Evolutionary conservation across 805 yeast genomes (phyloP).

Genomic region (Candida sanyiensis): DNA sequence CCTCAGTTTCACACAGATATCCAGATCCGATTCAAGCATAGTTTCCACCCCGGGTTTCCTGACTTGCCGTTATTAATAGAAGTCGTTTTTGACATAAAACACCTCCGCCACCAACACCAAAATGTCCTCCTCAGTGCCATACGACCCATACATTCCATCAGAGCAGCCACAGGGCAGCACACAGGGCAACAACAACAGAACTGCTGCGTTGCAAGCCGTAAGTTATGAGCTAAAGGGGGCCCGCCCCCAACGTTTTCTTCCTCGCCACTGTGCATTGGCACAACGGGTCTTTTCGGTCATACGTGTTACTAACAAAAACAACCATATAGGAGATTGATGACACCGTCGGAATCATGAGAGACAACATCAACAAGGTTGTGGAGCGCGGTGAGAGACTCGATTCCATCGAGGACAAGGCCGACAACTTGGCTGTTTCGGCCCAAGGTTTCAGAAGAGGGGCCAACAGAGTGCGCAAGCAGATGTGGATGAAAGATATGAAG

Average conservation of each 20-base stretch:
- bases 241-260: too few relatives aligned
- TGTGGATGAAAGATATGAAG: conserved; percentile 99
- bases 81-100: conserved; percentile 1
- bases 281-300: conserved; percentile 28
- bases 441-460: conserved; percentile 96
- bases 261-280: too few relatives aligned
- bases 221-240: conserved; percentile 32
- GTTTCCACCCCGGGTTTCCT: not conserved
- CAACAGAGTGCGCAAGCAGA: conserved; percentile 92
- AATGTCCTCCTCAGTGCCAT: conserved; percentile 78
- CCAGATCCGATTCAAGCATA: too few relatives aligned
- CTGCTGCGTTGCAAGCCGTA: conserved; percentile 82
- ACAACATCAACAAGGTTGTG: conserved; percentile 91
- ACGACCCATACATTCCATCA: conserved; percentile 79
- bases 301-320: conserved; percentile 26
- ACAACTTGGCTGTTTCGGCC: conserved; percentile 85
- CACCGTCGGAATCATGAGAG: conserved; percentile 96
- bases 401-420: conserved; percentile 88
- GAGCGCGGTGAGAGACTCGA: conserved; percentile 91
- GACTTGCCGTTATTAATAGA: too few relatives aligned
- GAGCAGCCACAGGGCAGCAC: conserved; percentile 28
- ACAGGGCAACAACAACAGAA: conserved; percentile 36
- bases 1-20: too few relatives aligned
- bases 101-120: conserved; percentile 6
- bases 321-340: conserved; percentile 76